These are phyloP conservation scores for Candida chilensis DNA, from an alignment of 805 yeast species.

Conservation along the genomic window DNA sequence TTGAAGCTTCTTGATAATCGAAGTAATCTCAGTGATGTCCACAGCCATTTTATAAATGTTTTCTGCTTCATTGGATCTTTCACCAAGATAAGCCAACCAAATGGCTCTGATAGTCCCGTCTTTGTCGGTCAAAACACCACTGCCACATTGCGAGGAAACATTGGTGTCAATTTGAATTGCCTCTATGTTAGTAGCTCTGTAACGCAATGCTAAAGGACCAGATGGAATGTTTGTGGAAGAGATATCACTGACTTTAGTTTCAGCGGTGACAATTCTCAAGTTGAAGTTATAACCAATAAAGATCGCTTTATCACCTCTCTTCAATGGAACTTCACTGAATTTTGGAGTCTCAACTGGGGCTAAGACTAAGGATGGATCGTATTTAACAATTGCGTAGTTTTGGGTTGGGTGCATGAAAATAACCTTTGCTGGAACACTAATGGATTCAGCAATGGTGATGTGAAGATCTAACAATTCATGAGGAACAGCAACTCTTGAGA, in stretches of 20 bases:
- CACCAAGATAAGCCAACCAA: constrained; percentile 83
- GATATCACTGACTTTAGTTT: constrained; percentile 70
- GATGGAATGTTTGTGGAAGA: constrained; percentile 68
- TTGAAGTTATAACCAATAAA: constrained; percentile 76
- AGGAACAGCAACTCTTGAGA: constrained; percentile 71
- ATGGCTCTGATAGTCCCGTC: constrained; percentile 78
- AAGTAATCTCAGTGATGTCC: constrained; percentile 57
- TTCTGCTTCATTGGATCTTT: constrained; percentile 52
- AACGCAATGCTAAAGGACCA: constrained; percentile 62
- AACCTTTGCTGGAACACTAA: constrained; percentile 71
- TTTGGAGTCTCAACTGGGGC: constrained; percentile 68
- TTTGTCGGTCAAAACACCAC: constrained; percentile 70
- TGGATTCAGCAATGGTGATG: constrained; percentile 78
- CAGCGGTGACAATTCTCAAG: constrained; percentile 61
- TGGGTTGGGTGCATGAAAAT: constrained; percentile 82
- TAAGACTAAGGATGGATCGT: constrained; percentile 65
- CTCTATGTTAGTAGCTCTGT: constrained; percentile 79
- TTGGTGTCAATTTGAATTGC: constrained; percentile 68
- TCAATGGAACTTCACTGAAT: constrained; percentile 44
- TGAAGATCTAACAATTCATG: constrained; percentile 73
- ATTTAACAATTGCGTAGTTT: constrained; percentile 76
- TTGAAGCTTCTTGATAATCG: constrained; percentile 47
- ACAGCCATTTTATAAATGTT: constrained; percentile 65
- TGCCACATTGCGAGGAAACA: constrained; percentile 60
- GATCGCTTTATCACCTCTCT: constrained; percentile 67